A percentile compares a stretch with the other conserved stretches of the same genome.
phyloP scores from a whole-genome alignment of 2,329 filamentous ascomycete genomes.

The Penicillium sp. region DNA sequence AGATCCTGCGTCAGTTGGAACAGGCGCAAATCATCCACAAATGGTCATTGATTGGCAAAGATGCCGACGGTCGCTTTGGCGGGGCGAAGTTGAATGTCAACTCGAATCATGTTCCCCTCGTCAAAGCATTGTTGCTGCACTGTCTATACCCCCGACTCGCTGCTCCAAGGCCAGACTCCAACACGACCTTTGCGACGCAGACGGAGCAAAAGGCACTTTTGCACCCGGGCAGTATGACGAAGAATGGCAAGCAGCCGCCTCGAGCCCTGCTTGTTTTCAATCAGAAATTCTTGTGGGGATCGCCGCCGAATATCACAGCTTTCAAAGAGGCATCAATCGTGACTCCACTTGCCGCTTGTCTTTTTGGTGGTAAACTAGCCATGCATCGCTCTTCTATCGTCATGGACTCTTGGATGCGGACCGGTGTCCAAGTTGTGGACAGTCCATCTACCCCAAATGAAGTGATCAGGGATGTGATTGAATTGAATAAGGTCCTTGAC shows the following conservation, averaged over 20 bases:
- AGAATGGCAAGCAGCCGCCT: slow-evolving; percentile 5
- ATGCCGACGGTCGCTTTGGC: slow-evolving; percentile 39
- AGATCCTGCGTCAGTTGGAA: slow-evolving; percentile 8
- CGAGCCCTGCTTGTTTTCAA: slow-evolving; percentile 13
- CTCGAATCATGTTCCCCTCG: slow-evolving; percentile 45
- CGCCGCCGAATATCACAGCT: slow-evolving; percentile 10
- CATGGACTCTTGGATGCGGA: slow-evolving; percentile 42
- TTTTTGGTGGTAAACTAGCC: slow-evolving; percentile 30
- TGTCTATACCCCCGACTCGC: slow-evolving; percentile 52
- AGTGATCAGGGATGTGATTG: slow-evolving; percentile 33
- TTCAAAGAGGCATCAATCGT: slow-evolving; percentile 36
- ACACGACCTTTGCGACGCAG: slow-evolving; percentile 4
- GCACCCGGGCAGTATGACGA: slow-evolving; percentile 8
- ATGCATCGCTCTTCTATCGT: slow-evolving; percentile 24
- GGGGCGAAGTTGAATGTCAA: slow-evolving; percentile 47
- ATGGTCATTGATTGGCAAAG: slow-evolving; percentile 16
- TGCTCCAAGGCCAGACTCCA: slow-evolving; percentile 22
- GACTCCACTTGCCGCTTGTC: slow-evolving; percentile 27
- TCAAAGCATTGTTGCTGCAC: slow-evolving; percentile 51
- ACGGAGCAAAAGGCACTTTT: slow-evolving; percentile 3
- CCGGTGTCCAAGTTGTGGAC: slow-evolving; percentile 25
- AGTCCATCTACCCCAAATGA: neutral
- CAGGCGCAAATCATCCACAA: slow-evolving; percentile 1
- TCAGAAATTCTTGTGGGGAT: slow-evolving; percentile 4
- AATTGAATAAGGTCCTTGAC: slow-evolving; percentile 40